These are phyloP conservation scores for Simmondsia chinensis DNA, from an alignment of 148 eudicot species.

Conservation along the genomic window DNA sequence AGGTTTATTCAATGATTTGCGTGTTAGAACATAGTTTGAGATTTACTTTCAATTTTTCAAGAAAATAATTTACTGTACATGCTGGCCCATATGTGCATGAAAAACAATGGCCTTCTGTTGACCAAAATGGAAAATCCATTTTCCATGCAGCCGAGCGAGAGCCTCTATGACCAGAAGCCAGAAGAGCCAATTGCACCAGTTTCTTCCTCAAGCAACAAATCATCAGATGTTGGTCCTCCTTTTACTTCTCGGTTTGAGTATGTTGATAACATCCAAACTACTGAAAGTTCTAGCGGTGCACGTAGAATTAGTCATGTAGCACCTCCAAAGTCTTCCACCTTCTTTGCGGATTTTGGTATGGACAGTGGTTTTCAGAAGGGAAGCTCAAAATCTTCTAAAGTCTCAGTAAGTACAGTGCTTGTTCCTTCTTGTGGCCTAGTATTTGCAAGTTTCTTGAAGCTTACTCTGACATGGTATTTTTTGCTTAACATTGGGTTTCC, in stretches of 20 bases:
- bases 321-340: slow-evolving; percentile 75
- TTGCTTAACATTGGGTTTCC: no score
- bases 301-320: slow-evolving; percentile 58
- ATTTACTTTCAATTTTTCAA: no score
- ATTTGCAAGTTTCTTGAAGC: no score
- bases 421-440: not conserved
- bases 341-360: slow-evolving; percentile 94
- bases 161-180: slow-evolving; percentile 94
- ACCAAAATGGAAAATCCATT: not conserved
- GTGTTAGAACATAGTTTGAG: no score
- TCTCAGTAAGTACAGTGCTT: slow-evolving; percentile 37
- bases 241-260: slow-evolving; percentile 83
- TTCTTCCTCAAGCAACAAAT: slow-evolving; percentile 41
- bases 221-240: slow-evolving; percentile 40
- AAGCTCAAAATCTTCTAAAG: slow-evolving; percentile 59
- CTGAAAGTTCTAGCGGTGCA: slow-evolving; percentile 51
- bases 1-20: no score
- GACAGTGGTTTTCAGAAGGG: slow-evolving; percentile 67
- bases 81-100: no score
- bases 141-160: slow-evolving; percentile 64
- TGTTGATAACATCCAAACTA: slow-evolving; percentile 46
- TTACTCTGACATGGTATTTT: no score
- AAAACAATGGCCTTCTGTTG: not conserved
- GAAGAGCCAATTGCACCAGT: slow-evolving; percentile 77
- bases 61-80: no score